Evolutionary conservation across 345 rosid genomes (phyloP), one percentile per base, ranked within the genome.

Genomic region (Gossypium thurberi): DNA sequence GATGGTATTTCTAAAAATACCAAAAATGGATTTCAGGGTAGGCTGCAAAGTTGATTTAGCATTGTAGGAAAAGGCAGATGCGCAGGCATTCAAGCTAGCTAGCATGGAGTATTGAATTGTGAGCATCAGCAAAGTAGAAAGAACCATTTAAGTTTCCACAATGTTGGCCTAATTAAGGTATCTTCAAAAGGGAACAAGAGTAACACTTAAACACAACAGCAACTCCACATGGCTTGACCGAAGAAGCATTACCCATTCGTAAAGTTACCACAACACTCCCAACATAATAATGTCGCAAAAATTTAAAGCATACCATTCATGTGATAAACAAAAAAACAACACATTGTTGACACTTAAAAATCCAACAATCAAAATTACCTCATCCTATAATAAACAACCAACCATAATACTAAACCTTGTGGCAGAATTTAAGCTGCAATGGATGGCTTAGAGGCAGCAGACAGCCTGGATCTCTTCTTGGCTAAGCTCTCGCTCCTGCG

Each of bases 401-500:
- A 3, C 55, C 76, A 66, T 52, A 50, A 47, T 20, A 65, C 37
- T 26, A 61, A 55, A 47, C 3, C 21, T 17, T 13, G 10, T 18
- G 71, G 43, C 70, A 42, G 13, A 26, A 74, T 82, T 20, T 89
- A 92, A 7, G 91, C 89, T 9, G 82, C 82, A 37, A 81, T 69
- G 15, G 90, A 83, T 33, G 96, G 94, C 86, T 89, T 92, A 15
- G 94, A 87, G 60, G 93, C 85, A 76, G 93, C 81, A 60, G 95
- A 93, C n/a, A 93, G 93, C 63, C 89, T 84, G 40, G 97, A 93
- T 75, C 98, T 88, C 85, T 79, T 93, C 90, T 89, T 93, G 14
- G 98, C 98, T 80, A 93, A 84, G 82, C 97, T 93, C 84, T 93
- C 93, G 57, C 98, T 93, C 20, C 94, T 87, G 60, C 89, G 91